Evolutionary conservation across 371 early-diverging fungal species (phyloP).

Genomic region (Sporodiniella umbellata): DNA sequence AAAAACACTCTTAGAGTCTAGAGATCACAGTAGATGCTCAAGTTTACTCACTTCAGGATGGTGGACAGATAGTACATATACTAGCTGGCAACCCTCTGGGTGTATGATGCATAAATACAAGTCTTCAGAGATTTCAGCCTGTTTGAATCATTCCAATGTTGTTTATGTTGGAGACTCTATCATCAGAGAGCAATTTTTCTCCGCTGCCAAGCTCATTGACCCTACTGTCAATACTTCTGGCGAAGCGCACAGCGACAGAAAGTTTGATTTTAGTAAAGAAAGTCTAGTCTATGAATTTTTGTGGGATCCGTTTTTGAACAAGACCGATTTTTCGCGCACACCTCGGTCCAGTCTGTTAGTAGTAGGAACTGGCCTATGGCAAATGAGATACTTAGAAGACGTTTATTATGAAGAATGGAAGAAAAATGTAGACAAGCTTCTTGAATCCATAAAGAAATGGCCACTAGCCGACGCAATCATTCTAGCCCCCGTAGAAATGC

Average conservation of each 20-base stretch:
- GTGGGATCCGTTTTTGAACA: constrained; percentile 69
- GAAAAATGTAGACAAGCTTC: constrained; percentile 35
- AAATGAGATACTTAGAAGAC: constrained; percentile 38
- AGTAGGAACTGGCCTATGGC: constrained; percentile 61
- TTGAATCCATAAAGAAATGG: constrained; percentile 12
- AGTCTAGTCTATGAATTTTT: constrained; percentile 48
- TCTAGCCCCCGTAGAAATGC: constrained; percentile 39
- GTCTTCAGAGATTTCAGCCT: constrained; percentile 34
- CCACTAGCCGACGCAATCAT: constrained; percentile 36
- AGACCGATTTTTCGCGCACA: constrained; percentile 16
- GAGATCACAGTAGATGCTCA: constrained; percentile 40
- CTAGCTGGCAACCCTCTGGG: constrained; percentile 60
- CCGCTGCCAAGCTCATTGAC: constrained; percentile 42
- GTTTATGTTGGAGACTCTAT: constrained; percentile 52
- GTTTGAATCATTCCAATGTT: constrained; percentile 45
- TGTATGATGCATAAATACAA: constrained; percentile 61
- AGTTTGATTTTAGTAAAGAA: constrained; percentile 24
- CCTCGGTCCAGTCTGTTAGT: constrained; percentile 47
- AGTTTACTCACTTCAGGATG: constrained; percentile 49
- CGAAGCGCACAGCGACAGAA: constrained; percentile 40
- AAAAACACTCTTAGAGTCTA: constrained; percentile 22
- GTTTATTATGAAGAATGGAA: constrained; percentile 50
- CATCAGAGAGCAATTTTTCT: constrained; percentile 58
- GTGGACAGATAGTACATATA: constrained; percentile 35
- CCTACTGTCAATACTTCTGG: constrained; percentile 24